A percentile compares a stretch with the other conserved stretches of the same genome.
Conservation (phyloP, 2,329 filamentous ascomycete species). For the Pyricularia grisea region DNA sequence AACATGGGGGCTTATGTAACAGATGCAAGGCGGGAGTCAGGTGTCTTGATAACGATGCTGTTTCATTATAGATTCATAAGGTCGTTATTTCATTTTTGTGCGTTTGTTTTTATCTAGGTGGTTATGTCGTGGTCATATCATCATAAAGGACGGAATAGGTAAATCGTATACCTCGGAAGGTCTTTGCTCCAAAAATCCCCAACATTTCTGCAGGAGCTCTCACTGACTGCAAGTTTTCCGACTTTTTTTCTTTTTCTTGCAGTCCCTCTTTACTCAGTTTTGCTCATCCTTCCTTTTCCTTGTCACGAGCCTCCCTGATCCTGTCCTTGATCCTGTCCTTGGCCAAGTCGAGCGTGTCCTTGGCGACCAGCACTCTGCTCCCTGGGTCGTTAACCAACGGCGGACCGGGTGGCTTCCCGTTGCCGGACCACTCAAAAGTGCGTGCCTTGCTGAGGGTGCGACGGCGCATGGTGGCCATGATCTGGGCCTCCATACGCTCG, state of each 20-base stretch:
- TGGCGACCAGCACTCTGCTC: not conserved
- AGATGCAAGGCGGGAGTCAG: not conserved
- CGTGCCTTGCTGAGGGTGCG: slow-evolving; percentile 46
- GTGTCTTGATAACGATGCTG: not conserved
- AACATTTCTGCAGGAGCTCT: not conserved
- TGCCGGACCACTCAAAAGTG: slow-evolving; percentile 25
- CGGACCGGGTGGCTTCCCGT: not conserved
- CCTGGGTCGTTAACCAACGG: not conserved
- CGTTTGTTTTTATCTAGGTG: not conserved
- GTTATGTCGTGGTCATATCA: not conserved
- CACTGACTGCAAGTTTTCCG: not conserved
- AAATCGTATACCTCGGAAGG: not conserved
- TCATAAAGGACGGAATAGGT: not conserved
- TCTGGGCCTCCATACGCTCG: slow-evolving; percentile 45
- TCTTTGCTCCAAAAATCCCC: not conserved
- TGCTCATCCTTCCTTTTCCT: not conserved
- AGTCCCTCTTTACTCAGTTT: not conserved
- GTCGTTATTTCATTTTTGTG: not conserved
- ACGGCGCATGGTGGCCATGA: slow-evolving; percentile 45
- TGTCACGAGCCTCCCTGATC: not conserved
- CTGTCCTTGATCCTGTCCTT: not conserved
- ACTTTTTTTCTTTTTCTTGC: not conserved
- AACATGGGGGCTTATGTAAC: not conserved
- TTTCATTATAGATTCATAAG: not conserved
- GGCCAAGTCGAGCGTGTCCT: not conserved